phyloP scores from a whole-genome alignment of 768 basidiomycete genomes.

The Tylopilus felleus region DNA sequence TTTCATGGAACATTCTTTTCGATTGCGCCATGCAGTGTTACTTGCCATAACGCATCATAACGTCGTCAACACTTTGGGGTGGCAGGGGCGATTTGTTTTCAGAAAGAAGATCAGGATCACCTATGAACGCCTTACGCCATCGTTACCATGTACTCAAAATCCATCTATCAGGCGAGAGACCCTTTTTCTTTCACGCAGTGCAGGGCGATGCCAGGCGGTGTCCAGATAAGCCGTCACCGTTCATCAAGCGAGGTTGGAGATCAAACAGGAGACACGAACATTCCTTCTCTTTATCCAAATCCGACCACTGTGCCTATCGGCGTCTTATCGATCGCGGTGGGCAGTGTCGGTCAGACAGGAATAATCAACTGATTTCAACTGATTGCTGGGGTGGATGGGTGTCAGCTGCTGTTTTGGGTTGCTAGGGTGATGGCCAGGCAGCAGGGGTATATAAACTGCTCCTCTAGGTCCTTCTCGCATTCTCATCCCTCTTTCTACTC shows the following conservation, averaged over 20 bases:
- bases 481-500: background rate
- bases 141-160: background rate
- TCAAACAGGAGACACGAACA: no score
- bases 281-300: no score
- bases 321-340: conserved; percentile 15
- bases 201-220: background rate
- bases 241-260: background rate
- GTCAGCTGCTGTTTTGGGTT: conserved; percentile 8
- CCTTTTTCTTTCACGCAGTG: background rate
- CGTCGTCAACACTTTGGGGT: no score
- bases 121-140: background rate
- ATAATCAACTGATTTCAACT: conserved; percentile 3
- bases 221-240: background rate
- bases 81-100: no score
- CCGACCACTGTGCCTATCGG: conserved; percentile 14
- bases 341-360: conserved; percentile 10
- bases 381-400: background rate
- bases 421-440: conserved; percentile 8
- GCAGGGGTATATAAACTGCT: conserved; percentile 20
- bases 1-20: background rate
- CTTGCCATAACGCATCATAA: no score
- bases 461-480: background rate
- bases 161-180: background rate
- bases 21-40: conserved; percentile 6
- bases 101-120: background rate